Conservation (phyloP, 495 filamentous ascomycete species). For the Tetracladium marchalianum region DNA sequence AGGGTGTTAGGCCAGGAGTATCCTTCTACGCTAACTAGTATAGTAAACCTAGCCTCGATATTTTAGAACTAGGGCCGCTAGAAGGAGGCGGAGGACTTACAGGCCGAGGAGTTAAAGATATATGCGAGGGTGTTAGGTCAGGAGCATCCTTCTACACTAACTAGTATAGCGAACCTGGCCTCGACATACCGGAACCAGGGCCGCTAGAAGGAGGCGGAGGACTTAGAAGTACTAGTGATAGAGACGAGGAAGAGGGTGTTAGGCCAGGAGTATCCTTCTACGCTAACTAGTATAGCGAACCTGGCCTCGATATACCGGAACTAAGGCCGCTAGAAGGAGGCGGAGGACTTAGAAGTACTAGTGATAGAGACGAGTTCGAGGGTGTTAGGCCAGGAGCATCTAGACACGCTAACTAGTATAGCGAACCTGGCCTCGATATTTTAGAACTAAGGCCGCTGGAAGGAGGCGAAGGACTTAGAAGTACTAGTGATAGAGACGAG, state of each 20-base stretch:
- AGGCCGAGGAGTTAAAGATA: neutral
- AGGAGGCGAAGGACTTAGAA: slow-evolving; percentile 15
- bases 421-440: slow-evolving; percentile 21
- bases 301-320: slow-evolving; percentile 4
- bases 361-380: slow-evolving; percentile 1
- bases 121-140: neutral
- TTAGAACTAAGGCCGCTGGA: slow-evolving; percentile 16
- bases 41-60: slow-evolving; percentile 19
- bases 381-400: slow-evolving; percentile 9
- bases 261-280: slow-evolving; percentile 5
- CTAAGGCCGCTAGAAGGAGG: slow-evolving; percentile 14
- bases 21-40: slow-evolving; percentile 16
- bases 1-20: slow-evolving; percentile 16
- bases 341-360: slow-evolving; percentile 2
- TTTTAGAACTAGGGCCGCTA: slow-evolving; percentile 20
- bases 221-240: slow-evolving; percentile 2
- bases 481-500: slow-evolving; percentile 4
- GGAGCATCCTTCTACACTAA: slow-evolving; percentile 7
- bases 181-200: slow-evolving; percentile 19
- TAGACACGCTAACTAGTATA: slow-evolving; percentile 23
- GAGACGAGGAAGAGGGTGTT: neutral
- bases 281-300: slow-evolving; percentile 4
- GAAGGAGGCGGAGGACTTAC: slow-evolving; percentile 8
- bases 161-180: slow-evolving; percentile 17
- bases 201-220: slow-evolving; percentile 14